phyloP scores from a whole-genome alignment of 2,329 filamentous ascomycete species.

The Aspergillus fijiensis region DNA sequence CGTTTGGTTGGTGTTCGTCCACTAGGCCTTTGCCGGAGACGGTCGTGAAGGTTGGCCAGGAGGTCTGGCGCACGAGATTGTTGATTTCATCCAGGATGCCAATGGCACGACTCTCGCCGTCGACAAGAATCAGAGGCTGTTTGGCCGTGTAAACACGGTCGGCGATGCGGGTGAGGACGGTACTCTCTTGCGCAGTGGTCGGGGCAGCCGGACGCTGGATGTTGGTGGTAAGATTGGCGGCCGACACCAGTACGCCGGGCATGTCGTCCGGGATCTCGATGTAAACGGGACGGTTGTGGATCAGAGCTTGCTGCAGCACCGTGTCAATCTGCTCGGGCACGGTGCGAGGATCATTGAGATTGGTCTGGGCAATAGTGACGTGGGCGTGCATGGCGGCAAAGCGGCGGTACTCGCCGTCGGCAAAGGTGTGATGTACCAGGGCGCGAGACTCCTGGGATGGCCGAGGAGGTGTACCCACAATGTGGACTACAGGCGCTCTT shows the following conservation, averaged over 20 bases:
- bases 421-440: conserved; percentile 65
- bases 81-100: conserved; percentile 46
- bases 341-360: conserved; percentile 49
- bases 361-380: conserved; percentile 15
- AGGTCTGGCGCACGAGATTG: conserved; percentile 44
- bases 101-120: conserved; percentile 50
- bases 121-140: conserved; percentile 53
- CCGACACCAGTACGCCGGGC: conserved; percentile 36
- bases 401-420: conserved; percentile 17
- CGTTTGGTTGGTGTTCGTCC: conserved; percentile 49
- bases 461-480: conserved; percentile 55
- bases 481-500: conserved; percentile 65
- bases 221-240: conserved; percentile 20
- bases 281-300: conserved; percentile 56
- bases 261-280: conserved; percentile 58
- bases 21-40: conserved; percentile 53
- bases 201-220: conserved; percentile 10
- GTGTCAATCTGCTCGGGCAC: conserved; percentile 53
- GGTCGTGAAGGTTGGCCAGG: conserved; percentile 51
- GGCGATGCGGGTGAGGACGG: conserved; percentile 37
- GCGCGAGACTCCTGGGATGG: conserved; percentile 45
- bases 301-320: conserved; percentile 51
- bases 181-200: conserved; percentile 16
- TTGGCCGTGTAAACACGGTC: conserved; percentile 47
- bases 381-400: conserved; percentile 18